A percentile compares a stretch with the other conserved stretches of the same genome.
Conservation (phyloP, 225 moss, liverwort and hornwort genomes). For the Polytrichum commune region DNA sequence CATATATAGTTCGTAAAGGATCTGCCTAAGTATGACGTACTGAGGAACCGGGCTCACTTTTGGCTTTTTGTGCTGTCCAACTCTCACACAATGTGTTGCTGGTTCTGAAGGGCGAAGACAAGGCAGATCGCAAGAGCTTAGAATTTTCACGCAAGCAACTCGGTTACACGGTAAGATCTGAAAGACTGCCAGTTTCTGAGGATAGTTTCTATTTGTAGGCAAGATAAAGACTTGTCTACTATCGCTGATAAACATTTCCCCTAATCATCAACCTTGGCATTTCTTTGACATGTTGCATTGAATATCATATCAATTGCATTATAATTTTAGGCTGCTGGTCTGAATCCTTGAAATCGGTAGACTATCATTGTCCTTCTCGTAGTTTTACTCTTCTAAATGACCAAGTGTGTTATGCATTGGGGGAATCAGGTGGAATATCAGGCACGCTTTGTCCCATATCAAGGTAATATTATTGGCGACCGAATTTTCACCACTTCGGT, state of each 20-base stretch:
- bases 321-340: not conserved
- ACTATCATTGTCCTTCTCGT: too few species aligned
- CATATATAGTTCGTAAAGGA: too few species aligned
- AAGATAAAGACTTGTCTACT: too few species aligned
- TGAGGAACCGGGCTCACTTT: not conserved
- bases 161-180: slow-evolving; percentile 62
- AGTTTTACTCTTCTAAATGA: too few species aligned
- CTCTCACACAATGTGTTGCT: not conserved
- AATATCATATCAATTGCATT: too few species aligned
- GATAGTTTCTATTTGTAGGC: too few species aligned
- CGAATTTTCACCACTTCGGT: slow-evolving; percentile 89
- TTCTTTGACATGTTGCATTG: too few species aligned
- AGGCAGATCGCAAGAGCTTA: slow-evolving; percentile 74
- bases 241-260: too few species aligned
- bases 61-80: not conserved
- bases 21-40: too few species aligned
- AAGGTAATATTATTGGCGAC: slow-evolving; percentile 78
- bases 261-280: too few species aligned
- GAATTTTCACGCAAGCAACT: slow-evolving; percentile 85
- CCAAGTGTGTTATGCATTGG: slow-evolving; percentile 21
- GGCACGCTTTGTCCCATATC: slow-evolving; percentile 73
- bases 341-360: too few species aligned
- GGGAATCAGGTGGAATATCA: slow-evolving; percentile 82
- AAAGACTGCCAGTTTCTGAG: not conserved
- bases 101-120: slow-evolving; percentile 65